Base-by-base conservation (phyloP, 78 protist genomes). In the Acrasis kona region DNA sequence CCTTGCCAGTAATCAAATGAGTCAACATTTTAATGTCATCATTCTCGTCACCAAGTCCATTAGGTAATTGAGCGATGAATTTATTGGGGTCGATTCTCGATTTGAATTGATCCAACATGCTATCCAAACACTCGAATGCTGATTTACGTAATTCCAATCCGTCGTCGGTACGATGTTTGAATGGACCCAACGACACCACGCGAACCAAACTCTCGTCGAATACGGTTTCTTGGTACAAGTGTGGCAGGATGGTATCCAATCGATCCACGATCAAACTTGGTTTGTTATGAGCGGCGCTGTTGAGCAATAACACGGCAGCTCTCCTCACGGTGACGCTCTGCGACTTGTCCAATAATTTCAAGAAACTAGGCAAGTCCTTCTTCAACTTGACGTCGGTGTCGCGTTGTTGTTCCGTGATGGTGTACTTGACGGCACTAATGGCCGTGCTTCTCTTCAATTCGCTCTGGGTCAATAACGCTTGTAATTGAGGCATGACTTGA, bases 121-220 rank as follows among this genome's bases (percentile, higher is more conserved):
- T 87, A 80, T 90, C 90, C 91, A 93, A 78, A 70, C 93, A 86
- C 77, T 94, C 97, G 36, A 69, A 94, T 41, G 77, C 73, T 2
- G 71, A 65, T 81, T 88, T 88, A 30, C 92, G 80, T 4, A 85
- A 58, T 70, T 93, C 97, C 38, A 93, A 83, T 29, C 98, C 98
- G 38, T 91, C 94, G 82, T 94, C 98, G 35, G 93, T 72, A 10
- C 64, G 39, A 83, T 91, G 96, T 86, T 75, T 94, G 84, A 94
- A 94, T 10, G 98, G 98, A 6, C 98, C 98, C 65, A 94, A 83
- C 76, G 84, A 77, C 37, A 94, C 95, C 39, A 71, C 72, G 61
- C 89, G 84, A 40, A 79, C 64, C 12, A 79, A 40, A 1, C 74
- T 8, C 81, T 78, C 80, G 82, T 88, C 96, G 0, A 93, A 87